phyloP scores from a whole-genome alignment of 169 alveolate species.

The Perkinsus marinus region DNA sequence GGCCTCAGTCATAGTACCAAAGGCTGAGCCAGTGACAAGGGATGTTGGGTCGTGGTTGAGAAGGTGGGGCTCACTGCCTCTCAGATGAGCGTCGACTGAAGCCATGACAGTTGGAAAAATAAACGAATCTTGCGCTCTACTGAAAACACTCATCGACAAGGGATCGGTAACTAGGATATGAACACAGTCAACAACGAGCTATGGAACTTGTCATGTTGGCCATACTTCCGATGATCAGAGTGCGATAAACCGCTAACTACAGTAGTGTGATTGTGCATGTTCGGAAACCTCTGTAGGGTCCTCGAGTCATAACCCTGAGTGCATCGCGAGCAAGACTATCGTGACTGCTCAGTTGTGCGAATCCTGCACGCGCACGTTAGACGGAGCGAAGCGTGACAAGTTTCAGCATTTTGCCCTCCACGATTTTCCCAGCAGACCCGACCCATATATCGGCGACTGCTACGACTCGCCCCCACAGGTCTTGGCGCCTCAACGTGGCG shows the following conservation, averaged over 20 bases:
- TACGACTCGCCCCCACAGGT: no score
- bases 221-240: no score
- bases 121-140: background rate
- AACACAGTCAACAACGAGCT: no score
- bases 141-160: background rate
- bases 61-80: background rate
- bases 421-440: background rate
- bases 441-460: no score
- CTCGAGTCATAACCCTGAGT: no score
- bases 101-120: background rate
- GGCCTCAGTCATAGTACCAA: background rate
- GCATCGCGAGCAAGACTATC: no score
- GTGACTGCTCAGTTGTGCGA: background rate
- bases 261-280: no score
- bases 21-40: background rate
- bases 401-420: background rate
- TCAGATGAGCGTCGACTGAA: background rate
- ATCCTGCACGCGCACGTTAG: background rate
- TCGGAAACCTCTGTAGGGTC: no score
- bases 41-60: background rate
- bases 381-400: background rate
- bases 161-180: background rate
- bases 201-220: no score
- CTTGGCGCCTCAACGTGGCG: no score
- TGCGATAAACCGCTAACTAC: no score